Base-by-base conservation (phyloP, 192 early-diverging fungal genomes). In the Spizellomyces punctatus region DNA sequence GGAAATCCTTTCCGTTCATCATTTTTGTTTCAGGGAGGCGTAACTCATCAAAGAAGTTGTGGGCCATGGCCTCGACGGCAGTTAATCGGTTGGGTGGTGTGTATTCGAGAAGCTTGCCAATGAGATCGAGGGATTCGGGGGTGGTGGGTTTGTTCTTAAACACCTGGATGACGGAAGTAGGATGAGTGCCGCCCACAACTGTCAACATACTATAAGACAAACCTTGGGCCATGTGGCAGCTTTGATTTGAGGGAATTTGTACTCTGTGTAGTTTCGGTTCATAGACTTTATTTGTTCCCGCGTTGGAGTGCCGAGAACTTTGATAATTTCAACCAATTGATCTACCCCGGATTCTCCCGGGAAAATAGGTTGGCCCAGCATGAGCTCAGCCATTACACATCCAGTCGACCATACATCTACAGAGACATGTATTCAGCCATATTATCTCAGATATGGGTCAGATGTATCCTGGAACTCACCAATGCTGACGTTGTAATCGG, bases 371-470 rank as follows among this genome's bases (percentile, higher is more conserved):
- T 95, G 78, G 4, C 98, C 98, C 4, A 98, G 79, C 73, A 92
- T 96, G 14, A 99, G 82, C 80, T 99, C 98, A 5, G 94, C 94
- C 7, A 94, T 94, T 74, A 99, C 97, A 71, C 98, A 99, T 0
- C 98, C 98, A 16, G 96, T 81, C 21, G 95, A 97, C 98, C 98
- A 99, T 86, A 99, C 96, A 75, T 99, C 98, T 58, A 97, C 96
- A 19, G 79, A 72, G 14, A 21, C 27, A 93, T 94, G 82, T 97
- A 22, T 61, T 41, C 2, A 61, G 59, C 59, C 12, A 61, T 41
- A 12, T 41, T 16, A 64, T 14, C 44, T 64, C 41, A 5, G 12
- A 46, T 36, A 64, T 64, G 36, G 21, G 17, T 54, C 56, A 27
- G n/a, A 57, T 0, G 21, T 6, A 58, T 5, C 14, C n/a, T 5